Evolutionary conservation across 192 early-diverging fungal species (phyloP), one percentile per base, ranked within the genome.

Genomic region (Polychytrium aggregatum): DNA sequence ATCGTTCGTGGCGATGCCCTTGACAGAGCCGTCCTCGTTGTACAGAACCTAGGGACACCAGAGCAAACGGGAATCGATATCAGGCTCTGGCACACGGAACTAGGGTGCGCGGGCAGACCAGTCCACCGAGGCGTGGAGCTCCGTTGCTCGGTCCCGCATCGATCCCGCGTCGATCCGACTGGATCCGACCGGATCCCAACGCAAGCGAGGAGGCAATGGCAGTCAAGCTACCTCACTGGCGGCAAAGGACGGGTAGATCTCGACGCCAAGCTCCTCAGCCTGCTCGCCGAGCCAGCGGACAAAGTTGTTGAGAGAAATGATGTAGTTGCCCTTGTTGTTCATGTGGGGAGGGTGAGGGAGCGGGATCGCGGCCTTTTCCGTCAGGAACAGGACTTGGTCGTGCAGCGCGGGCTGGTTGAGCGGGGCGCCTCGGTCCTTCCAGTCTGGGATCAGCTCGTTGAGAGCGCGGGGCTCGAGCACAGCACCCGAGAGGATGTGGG

Each of bases 301-400:
- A 62, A 95, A 88, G 61, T 92, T 88, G 56, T 77, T 88, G 39
- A 98, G 65, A 7, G 89, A 92, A 8, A 98, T 83, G 59, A 98
- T 93, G 66, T 91, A 98, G 63, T 98, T 98, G 37, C 91, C 92
- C 58, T 86, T 65, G 68, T 98, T 98, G 70, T 74, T 83, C 88
- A 97, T 90, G 51, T 88, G 82, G 50, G 95, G 89, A 36, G 92
- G 91, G 44, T 93, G 90, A 7, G 78, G 78, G 28, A 96, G 45
- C 3, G 92, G 92, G 46, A 97, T 73, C 7, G 88, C 68, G 18
- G 70, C 44, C 30, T 73, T 82, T 45, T 72, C 59, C 2, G 92
- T 96, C 52, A 98, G 64, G 27, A 85, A 79, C 53, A 74, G 70
- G 85, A 98, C 90, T 0, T 80, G 64, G 65, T 98, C 95, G 27